These are phyloP conservation scores for Melaleuca alternifolia DNA, from an alignment of 345 rosid species.

Conservation along the genomic window DNA sequence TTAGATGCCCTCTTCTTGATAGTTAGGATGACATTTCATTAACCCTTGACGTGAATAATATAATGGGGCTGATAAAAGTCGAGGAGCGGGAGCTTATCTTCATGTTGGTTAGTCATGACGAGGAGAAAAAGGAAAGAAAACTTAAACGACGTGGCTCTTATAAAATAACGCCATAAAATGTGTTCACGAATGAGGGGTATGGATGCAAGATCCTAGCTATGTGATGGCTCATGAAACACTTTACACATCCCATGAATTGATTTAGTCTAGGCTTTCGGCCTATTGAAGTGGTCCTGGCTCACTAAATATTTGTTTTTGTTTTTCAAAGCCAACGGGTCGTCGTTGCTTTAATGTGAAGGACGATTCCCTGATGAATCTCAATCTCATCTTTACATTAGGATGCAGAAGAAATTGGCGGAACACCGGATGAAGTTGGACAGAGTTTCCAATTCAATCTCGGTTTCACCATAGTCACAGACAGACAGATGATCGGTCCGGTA, in stretches of 20 bases:
- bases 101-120: neutral
- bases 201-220: neutral
- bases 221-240: neutral
- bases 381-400: too few species aligned
- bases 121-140: neutral
- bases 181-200: neutral
- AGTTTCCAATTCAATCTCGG: too few species aligned
- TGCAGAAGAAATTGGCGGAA: too few species aligned
- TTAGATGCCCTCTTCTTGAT: too few species aligned
- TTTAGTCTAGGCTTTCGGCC: neutral
- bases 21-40: neutral
- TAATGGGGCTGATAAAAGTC: neutral
- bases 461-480: too few species aligned
- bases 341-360: too few species aligned
- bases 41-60: neutral
- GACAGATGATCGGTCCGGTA: too few species aligned
- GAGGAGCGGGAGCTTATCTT: neutral
- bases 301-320: too few species aligned
- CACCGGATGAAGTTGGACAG: too few species aligned
- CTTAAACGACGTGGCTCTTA: neutral
- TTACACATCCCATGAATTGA: neutral
- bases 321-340: too few species aligned
- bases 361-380: too few species aligned
- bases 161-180: neutral
- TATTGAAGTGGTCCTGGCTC: too few species aligned